Conservation (phyloP, 148 eudicot species). For the Dysphania ambrosioides region DNA sequence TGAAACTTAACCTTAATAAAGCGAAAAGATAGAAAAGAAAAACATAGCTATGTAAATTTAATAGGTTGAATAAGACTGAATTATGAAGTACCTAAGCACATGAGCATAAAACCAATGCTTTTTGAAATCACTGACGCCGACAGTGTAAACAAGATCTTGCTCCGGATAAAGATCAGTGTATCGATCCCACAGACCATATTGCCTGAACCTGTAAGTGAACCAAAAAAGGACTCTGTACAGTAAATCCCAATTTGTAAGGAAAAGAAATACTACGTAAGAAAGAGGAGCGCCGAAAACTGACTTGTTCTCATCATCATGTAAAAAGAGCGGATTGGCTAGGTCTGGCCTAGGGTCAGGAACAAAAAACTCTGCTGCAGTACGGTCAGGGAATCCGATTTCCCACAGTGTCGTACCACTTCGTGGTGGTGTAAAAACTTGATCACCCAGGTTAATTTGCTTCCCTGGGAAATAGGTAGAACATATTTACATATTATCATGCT, state of each 20-base stretch:
- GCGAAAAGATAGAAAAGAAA: background rate
- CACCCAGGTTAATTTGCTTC: conserved; percentile 28
- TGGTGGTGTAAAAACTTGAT: conserved; percentile 52
- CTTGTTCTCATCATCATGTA: conserved; percentile 35
- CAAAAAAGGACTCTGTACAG: background rate
- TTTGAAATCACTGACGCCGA: conserved; percentile 42
- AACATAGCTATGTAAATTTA: background rate
- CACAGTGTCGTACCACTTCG: conserved; percentile 73
- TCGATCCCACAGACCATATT: conserved; percentile 86
- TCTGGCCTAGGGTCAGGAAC: conserved; percentile 63
- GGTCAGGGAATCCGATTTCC: conserved; percentile 83
- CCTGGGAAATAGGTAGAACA: conserved; percentile 27
- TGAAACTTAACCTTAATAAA: background rate
- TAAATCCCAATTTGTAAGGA: background rate
- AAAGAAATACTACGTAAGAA: background rate
- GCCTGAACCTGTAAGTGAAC: conserved; percentile 49
- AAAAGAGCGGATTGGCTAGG: conserved; percentile 42
- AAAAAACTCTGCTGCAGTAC: conserved; percentile 64
- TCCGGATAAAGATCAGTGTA: conserved; percentile 61
- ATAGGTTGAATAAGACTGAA: background rate
- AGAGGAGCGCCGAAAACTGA: conserved; percentile 13
- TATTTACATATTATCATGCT: background rate
- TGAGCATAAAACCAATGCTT: conserved; percentile 83
- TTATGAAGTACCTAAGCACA: conserved; percentile 44
- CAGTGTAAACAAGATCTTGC: conserved; percentile 53